These are phyloP conservation scores for Pseudogymnoascus sp. DNA, from an alignment of 2,329 filamentous ascomycete genomes.

Conservation along the genomic window DNA sequence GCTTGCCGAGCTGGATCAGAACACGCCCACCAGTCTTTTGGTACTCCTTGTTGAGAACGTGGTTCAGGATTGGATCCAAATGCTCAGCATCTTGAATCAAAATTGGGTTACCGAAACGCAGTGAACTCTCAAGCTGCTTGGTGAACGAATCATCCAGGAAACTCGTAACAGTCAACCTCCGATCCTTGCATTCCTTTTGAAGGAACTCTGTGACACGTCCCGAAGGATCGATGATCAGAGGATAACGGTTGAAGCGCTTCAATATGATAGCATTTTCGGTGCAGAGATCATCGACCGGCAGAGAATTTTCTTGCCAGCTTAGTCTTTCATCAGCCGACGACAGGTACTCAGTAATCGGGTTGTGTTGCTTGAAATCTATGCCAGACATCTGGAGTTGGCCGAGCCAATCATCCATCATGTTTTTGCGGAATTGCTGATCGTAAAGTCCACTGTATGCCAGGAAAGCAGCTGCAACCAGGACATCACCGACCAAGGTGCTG, in stretches of 20 bases:
- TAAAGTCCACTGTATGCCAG: slow-evolving; percentile 94
- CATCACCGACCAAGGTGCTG: slow-evolving; percentile 89
- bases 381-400: slow-evolving; percentile 90
- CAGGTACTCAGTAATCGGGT: slow-evolving; percentile 90
- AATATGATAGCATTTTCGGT: slow-evolving; percentile 97
- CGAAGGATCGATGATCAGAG: slow-evolving; percentile 95
- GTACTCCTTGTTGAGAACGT: slow-evolving; percentile 98
- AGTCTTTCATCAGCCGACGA: slow-evolving; percentile 94
- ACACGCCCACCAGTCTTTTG: slow-evolving; percentile 97
- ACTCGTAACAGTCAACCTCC: slow-evolving; percentile 90
- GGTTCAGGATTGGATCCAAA: slow-evolving; percentile 92
- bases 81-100: slow-evolving; percentile 98
- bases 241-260: slow-evolving; percentile 96
- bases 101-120: slow-evolving; percentile 97
- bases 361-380: slow-evolving; percentile 84
- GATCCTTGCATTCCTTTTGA: slow-evolving; percentile 87
- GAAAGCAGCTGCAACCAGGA: slow-evolving; percentile 93
- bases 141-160: slow-evolving; percentile 97
- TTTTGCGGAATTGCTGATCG: slow-evolving; percentile 95
- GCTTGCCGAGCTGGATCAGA: slow-evolving; percentile 94
- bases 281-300: slow-evolving; percentile 94
- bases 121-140: slow-evolving; percentile 92
- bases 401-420: slow-evolving; percentile 96
- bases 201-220: slow-evolving; percentile 91
- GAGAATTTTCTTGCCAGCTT: slow-evolving; percentile 85